Percentiles rank a stretch among this genome's conserved stretches.
Evolutionary conservation across 129 eudicot species (phyloP).

Genomic region (Silybum marianum): DNA sequence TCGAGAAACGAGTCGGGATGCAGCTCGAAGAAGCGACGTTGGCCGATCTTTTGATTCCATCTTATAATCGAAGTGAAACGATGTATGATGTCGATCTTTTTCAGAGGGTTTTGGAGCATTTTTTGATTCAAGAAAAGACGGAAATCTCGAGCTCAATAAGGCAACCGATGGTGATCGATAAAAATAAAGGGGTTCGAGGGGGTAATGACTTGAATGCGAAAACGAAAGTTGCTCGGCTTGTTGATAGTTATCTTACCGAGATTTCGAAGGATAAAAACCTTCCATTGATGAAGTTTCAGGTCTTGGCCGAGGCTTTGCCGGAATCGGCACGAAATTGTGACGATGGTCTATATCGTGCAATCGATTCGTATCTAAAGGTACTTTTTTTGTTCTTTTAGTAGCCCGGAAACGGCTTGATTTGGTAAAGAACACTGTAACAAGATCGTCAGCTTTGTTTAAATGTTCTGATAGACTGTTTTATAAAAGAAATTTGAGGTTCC

Average conservation of each 20-base stretch:
- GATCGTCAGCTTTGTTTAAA: neutral
- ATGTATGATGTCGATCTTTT: constrained; percentile 79
- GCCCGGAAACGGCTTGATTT: neutral
- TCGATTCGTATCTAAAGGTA: constrained; percentile 94
- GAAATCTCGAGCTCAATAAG: constrained; percentile 59
- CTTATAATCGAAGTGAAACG: constrained; percentile 59
- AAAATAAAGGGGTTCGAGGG: constrained; percentile 36
- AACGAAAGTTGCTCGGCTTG: constrained; percentile 74
- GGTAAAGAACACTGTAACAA: neutral
- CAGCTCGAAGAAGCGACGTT: constrained; percentile 88
- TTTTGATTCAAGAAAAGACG: constrained; percentile 77
- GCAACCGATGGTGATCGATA: constrained; percentile 25
- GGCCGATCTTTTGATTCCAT: constrained; percentile 88
- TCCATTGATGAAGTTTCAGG: constrained; percentile 78
- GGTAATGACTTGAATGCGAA: constrained; percentile 50
- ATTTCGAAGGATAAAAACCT: constrained; percentile 74
- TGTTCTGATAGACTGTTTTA: neutral
- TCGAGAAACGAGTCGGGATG: constrained; percentile 93
- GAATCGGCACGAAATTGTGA: constrained; percentile 87
- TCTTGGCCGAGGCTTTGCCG: constrained; percentile 88
- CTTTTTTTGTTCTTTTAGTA: neutral
- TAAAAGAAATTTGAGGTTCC: too few species aligned
- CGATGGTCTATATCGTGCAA: constrained; percentile 88
- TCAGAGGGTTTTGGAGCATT: constrained; percentile 89
- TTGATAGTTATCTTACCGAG: constrained; percentile 87